These are phyloP conservation scores for Myriangium duriaei DNA, from an alignment of 2,329 filamentous ascomycete genomes.

Conservation along the genomic window DNA sequence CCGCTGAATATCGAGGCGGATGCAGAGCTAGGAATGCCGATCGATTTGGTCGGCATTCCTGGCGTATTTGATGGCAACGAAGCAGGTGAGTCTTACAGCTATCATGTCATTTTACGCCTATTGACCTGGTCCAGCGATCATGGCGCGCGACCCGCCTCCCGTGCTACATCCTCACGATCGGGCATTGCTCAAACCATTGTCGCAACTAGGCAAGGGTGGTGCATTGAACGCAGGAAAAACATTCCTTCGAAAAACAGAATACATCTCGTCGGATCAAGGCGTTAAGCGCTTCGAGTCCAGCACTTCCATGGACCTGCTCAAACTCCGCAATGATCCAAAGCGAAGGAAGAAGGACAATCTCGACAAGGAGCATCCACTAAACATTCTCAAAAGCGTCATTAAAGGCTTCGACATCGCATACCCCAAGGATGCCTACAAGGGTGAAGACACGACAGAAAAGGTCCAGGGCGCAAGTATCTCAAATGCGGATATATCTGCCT, in stretches of 20 bases:
- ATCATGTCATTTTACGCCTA: slow-evolving; percentile 5
- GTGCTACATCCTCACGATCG: slow-evolving; percentile 73
- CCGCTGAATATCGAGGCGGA: slow-evolving; percentile 93
- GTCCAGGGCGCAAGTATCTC: slow-evolving; percentile 42
- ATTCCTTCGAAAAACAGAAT: slow-evolving; percentile 91
- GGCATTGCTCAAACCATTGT: slow-evolving; percentile 67
- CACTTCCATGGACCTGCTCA: slow-evolving; percentile 40
- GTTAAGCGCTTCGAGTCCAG: slow-evolving; percentile 37
- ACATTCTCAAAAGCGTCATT: slow-evolving; percentile 47
- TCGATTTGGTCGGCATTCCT: slow-evolving; percentile 88
- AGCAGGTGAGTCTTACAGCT: slow-evolving; percentile 53
- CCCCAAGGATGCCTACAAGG: slow-evolving; percentile 51
- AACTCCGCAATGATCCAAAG: slow-evolving; percentile 28
- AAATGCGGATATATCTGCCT: slow-evolving; percentile 44
- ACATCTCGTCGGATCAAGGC: slow-evolving; percentile 54
- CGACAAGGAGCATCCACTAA: slow-evolving; percentile 44
- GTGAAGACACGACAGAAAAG: slow-evolving; percentile 47
- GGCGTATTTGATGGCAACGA: slow-evolving; percentile 93
- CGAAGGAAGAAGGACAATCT: slow-evolving; percentile 25
- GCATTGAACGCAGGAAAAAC: slow-evolving; percentile 67
- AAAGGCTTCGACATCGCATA: slow-evolving; percentile 56
- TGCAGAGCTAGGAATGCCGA: slow-evolving; percentile 93
- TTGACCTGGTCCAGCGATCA: slow-evolving; percentile 23
- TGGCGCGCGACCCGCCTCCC: slow-evolving; percentile 59
- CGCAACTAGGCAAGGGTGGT: slow-evolving; percentile 74